Conservation (phyloP, 345 rosid species). For the Carallia pectinifolia region DNA sequence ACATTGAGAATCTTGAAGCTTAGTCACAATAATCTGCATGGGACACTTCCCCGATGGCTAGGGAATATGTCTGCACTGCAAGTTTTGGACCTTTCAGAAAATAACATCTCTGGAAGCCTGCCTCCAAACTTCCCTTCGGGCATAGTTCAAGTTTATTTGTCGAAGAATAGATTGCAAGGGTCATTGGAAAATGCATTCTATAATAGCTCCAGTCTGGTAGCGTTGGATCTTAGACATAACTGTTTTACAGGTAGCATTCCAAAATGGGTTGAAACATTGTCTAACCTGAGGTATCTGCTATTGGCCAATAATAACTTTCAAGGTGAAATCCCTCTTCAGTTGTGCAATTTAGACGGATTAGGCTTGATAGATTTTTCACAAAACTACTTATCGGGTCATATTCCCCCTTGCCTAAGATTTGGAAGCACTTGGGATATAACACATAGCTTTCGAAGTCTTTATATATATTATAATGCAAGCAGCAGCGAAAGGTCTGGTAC, state of each 20-base stretch:
- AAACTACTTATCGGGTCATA: constrained; percentile 13
- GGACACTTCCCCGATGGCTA: not conserved
- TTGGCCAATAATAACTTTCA: constrained; percentile 17
- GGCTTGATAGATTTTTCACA: constrained; percentile 21
- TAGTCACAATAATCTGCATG: not conserved
- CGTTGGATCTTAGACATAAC: constrained; percentile 22
- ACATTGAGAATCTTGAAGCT: not conserved
- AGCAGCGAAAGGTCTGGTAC: no score
- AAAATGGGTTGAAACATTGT: constrained; percentile 8
- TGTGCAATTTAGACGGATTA: constrained; percentile 12
- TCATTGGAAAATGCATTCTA: not conserved
- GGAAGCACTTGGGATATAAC: no score
- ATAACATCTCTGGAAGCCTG: constrained; percentile 3
- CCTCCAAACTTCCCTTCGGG: not conserved
- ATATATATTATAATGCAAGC: no score
- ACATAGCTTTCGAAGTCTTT: no score
- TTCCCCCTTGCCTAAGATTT: constrained; percentile 6
- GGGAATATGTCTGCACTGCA: not conserved
- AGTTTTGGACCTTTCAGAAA: constrained; percentile 6
- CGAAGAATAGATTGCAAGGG: constrained; percentile 1
- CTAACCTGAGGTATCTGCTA: constrained; percentile 17
- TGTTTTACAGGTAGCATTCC: constrained; percentile 17
- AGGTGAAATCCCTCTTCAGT: constrained; percentile 11
- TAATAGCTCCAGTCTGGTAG: not conserved
- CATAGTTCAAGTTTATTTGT: constrained; percentile 5